Percentiles rank a stretch among this genome's conserved stretches.
phyloP scores from a whole-genome alignment of 23 red algal genomes.

The Gracilaria gracilis region DNA sequence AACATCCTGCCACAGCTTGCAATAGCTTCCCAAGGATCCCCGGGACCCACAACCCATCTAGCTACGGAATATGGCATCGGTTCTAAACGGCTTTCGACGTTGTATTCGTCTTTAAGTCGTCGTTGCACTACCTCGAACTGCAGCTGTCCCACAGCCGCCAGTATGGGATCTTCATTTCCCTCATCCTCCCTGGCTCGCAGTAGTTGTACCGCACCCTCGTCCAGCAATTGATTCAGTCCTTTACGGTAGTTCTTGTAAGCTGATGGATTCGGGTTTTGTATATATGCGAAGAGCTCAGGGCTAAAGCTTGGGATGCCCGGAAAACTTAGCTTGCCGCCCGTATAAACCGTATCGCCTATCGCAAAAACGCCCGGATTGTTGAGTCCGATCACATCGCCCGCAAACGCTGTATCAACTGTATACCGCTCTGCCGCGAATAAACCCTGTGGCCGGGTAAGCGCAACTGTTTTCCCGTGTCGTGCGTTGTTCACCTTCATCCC shows the following conservation, averaged over 20 bases:
- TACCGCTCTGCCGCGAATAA: conserved; percentile 82
- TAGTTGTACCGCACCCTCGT: conserved; percentile 87
- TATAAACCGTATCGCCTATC: conserved; percentile 83
- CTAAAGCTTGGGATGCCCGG: conserved; percentile 84
- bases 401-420: conserved; percentile 83
- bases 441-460: conserved; percentile 80
- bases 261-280: conserved; percentile 82
- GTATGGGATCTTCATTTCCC: conserved; percentile 77
- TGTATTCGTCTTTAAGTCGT: conserved; percentile 88
- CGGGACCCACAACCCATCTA: conserved; percentile 80
- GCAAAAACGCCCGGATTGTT: conserved; percentile 85
- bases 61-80: conserved; percentile 76
- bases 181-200: conserved; percentile 73
- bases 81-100: conserved; percentile 78
- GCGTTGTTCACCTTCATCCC: conserved; percentile 84
- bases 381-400: conserved; percentile 87
- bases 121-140: conserved; percentile 88
- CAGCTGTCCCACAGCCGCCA: conserved; percentile 88
- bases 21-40: conserved; percentile 77
- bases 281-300: conserved; percentile 84
- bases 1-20: conserved; percentile 68
- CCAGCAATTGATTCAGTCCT: conserved; percentile 80
- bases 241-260: conserved; percentile 88
- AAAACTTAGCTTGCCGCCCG: conserved; percentile 41
- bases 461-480: conserved; percentile 70